phyloP scores from a whole-genome alignment of 176 grass and related monocot species.

The Lolium multiflorum region DNA sequence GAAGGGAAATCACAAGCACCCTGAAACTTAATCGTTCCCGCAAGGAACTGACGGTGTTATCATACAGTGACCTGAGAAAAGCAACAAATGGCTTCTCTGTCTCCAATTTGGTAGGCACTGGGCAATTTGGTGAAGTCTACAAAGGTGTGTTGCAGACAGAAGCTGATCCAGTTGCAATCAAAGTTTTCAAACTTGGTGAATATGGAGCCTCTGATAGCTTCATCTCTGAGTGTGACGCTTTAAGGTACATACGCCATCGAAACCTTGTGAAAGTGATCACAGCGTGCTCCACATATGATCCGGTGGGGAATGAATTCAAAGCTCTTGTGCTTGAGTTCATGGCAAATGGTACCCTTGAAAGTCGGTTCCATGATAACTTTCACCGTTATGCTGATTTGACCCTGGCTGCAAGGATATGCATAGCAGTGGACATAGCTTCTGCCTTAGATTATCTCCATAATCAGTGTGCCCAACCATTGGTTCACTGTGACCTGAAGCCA shows the following conservation, averaged over 20 bases:
- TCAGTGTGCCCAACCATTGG: neutral
- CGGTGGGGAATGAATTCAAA: neutral
- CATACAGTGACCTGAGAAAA: neutral
- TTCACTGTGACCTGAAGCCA: neutral
- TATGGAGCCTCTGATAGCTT: neutral
- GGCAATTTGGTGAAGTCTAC: neutral
- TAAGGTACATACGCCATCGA: neutral
- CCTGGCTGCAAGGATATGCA: neutral
- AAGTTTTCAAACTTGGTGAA: neutral
- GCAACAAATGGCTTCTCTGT: neutral
- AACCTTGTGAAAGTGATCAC: neutral
- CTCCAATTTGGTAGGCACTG: neutral
- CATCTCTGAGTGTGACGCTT: neutral
- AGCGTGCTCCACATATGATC: neutral
- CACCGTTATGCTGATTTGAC: neutral
- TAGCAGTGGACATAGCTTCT: neutral
- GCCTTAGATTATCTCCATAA: neutral
- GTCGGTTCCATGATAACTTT: neutral
- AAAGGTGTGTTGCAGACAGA: neutral
- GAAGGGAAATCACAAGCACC: neutral
- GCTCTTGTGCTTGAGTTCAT: neutral
- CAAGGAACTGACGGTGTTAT: neutral
- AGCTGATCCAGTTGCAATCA: neutral
- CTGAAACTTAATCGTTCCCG: neutral
- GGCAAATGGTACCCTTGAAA: neutral